phyloP scores from a whole-genome alignment of 768 basidiomycete genomes.

The Rhodosporidiobolus odoratus region DNA sequence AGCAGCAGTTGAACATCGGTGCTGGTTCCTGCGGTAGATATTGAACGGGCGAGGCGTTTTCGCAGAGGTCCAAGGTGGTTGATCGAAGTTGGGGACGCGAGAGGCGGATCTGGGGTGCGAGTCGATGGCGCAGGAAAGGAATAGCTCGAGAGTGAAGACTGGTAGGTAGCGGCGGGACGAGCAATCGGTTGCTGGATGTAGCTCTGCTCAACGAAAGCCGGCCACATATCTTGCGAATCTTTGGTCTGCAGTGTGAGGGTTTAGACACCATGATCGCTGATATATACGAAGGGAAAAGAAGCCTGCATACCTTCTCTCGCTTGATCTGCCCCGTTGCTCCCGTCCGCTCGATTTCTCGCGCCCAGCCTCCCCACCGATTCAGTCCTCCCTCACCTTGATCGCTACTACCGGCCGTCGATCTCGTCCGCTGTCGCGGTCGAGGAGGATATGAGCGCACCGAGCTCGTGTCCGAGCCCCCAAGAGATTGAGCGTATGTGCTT shows the following conservation, averaged over 20 bases:
- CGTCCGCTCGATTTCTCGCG: conserved; percentile 16
- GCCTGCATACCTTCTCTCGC: conserved; percentile 1
- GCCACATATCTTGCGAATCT: conserved; percentile 18
- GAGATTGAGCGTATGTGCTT: conserved; percentile 8
- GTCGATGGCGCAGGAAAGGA: neutral
- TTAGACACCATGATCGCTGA: neutral
- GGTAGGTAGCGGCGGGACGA: conserved; percentile 4
- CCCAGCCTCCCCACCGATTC: conserved; percentile 4
- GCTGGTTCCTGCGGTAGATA: neutral
- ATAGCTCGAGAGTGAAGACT: conserved; percentile 13
- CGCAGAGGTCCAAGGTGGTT: conserved; percentile 34
- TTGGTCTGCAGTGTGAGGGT: neutral
- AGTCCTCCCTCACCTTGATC: neutral
- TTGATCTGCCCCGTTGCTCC: conserved; percentile 18
- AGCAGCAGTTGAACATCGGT: conserved; percentile 35
- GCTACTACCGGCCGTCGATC: neutral
- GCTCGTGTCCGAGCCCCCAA: conserved; percentile 12
- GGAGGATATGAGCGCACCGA: conserved; percentile 34
- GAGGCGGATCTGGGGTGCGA: neutral
- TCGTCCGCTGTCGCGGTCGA: conserved; percentile 15
- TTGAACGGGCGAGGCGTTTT: conserved; percentile 29
- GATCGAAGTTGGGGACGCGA: neutral
- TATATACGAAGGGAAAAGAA: neutral
- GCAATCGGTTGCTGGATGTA: conserved; percentile 22
- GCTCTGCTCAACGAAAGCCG: neutral